Evolutionary conservation across 1,139 yeast genomes (phyloP).

Genomic region (Zygosaccharomyces sapae): DNA sequence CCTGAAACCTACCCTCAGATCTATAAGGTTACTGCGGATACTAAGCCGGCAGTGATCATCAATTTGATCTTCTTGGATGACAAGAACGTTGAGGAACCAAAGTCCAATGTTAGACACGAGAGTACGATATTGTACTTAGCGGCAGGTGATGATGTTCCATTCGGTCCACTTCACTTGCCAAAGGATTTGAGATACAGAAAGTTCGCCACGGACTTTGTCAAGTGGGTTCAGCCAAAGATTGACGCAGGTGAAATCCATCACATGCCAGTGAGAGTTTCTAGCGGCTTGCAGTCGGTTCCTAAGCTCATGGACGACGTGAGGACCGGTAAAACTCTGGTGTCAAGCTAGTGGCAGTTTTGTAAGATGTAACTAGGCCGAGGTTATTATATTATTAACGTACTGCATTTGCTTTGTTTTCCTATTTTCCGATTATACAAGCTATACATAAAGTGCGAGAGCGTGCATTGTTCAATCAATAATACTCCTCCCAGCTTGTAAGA

Average conservation of each 20-base stretch:
- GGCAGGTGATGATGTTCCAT: slow-evolving; percentile 29
- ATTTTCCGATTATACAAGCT: too few species aligned
- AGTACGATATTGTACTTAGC: slow-evolving; percentile 28
- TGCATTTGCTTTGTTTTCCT: too few species aligned
- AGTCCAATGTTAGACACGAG: slow-evolving; percentile 27
- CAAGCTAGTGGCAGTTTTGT: neutral
- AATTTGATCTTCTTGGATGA: slow-evolving; percentile 24
- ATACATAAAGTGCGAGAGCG: too few species aligned
- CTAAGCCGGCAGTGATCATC: slow-evolving; percentile 33
- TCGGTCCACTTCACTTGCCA: slow-evolving; percentile 30
- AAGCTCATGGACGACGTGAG: slow-evolving; percentile 27
- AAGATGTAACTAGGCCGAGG: too few species aligned
- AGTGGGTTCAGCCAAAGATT: slow-evolving; percentile 26
- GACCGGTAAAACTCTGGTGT: slow-evolving; percentile 29
- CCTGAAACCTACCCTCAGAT: slow-evolving; percentile 41
- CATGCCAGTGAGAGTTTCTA: slow-evolving; percentile 28
- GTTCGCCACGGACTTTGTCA: slow-evolving; percentile 22
- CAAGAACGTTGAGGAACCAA: slow-evolving; percentile 26
- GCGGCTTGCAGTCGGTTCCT: slow-evolving; percentile 29
- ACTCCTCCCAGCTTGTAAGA: too few species aligned
- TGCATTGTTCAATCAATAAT: too few species aligned
- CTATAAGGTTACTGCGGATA: slow-evolving; percentile 44
- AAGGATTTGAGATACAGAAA: slow-evolving; percentile 27
- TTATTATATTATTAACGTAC: too few species aligned
- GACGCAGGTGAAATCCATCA: slow-evolving; percentile 30